phyloP scores from a whole-genome alignment of 140 eudicot species.

The Erigeron philadelphicus region DNA sequence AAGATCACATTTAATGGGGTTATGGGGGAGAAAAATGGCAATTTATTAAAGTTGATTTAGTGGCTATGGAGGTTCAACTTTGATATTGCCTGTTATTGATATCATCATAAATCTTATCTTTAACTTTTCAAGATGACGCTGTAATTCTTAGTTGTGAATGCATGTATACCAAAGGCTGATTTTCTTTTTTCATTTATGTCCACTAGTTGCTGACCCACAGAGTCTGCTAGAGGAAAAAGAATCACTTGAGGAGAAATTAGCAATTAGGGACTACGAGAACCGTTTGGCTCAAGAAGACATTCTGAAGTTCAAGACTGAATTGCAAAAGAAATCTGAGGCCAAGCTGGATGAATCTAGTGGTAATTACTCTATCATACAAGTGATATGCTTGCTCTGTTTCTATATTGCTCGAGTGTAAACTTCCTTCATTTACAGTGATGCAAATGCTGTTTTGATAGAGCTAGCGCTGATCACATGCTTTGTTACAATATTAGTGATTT shows the following conservation, averaged over 20 bases:
- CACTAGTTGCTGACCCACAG: conserved; percentile 90
- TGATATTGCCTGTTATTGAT: conserved; percentile 13
- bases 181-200: conserved; percentile 28
- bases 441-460: conserved; percentile 6
- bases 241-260: conserved; percentile 81
- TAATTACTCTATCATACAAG: conserved; percentile 26
- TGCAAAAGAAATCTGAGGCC: conserved; percentile 56
- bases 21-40: background rate
- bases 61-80: background rate
- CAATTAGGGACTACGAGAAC: conserved; percentile 80
- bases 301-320: conserved; percentile 57
- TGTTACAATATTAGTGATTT: background rate
- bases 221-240: conserved; percentile 82
- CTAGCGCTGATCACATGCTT: background rate
- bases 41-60: background rate
- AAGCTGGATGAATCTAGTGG: conserved; percentile 43
- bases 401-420: conserved; percentile 8
- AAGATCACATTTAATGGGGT: background rate
- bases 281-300: conserved; percentile 92
- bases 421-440: conserved; percentile 14
- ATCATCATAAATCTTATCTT: conserved; percentile 11
- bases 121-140: background rate
- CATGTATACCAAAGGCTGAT: conserved; percentile 22
- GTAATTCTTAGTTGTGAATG: conserved; percentile 13
- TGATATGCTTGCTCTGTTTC: conserved; percentile 12